Evolutionary conservation across 208 protist species (phyloP), one percentile per base, ranked within the genome.

Genomic region (Borovskyia barvae): DNA sequence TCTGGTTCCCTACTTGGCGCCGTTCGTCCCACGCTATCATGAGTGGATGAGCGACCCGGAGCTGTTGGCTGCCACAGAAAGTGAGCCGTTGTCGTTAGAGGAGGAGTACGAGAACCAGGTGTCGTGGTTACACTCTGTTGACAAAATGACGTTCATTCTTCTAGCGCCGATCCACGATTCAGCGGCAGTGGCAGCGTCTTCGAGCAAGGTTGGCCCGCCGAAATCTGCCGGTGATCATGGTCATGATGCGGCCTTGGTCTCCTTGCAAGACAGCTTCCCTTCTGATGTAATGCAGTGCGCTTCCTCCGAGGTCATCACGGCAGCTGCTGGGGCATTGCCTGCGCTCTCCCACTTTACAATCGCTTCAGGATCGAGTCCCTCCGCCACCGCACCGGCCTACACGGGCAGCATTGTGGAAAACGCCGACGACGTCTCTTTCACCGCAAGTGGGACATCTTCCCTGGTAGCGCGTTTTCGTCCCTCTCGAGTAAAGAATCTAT

Each of bases 111-210:
- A 83, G 25, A 97, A 95, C 36, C 93, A 97, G 66, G 29, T 73
- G 36, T 69, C 78, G 25, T 97, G 93, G 91, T 59, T 89, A 32
- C 50, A 59, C 7, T 80, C 88, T 0, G 58, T 61, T 3, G 84
- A 94, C 36, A 97, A 97, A 53, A 60, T 96, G 8, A 97, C 91
- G n/a, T 97, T 97, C 40, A 96, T 97, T 37, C 14, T 96, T 24
- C 54, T 92, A 7, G 85, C 75, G 0, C 82, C 75, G 4, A 32
- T 70, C 15, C 35, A 0, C 19, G 48, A 40, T 20, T n/a, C n/a
- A n/a, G n/a, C n/a, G n/a, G n/a, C n/a, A n/a, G n/a, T n/a, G n/a
- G n/a, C n/a, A n/a, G n/a, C n/a, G n/a, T n/a, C n/a, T n/a, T n/a
- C n/a, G n/a, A n/a, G n/a, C n/a, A n/a, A n/a, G n/a, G n/a, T n/a